Percentiles rank a stretch among this genome's conserved stretches.
Conservation (phyloP, 768 basidiomycete species). For the Pulveroboletus ravenelii region DNA sequence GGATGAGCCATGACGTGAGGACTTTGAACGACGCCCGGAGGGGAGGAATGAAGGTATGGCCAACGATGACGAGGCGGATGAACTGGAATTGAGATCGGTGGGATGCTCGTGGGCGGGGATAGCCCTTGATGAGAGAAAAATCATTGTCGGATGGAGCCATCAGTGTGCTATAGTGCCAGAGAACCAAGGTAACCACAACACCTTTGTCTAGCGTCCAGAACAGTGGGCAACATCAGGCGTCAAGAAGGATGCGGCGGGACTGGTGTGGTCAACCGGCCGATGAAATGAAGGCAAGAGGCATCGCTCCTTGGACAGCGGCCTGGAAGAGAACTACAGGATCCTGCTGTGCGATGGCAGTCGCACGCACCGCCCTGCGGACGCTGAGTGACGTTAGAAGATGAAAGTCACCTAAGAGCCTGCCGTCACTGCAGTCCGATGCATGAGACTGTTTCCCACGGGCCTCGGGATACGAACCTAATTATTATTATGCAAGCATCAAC, state of each 20-base stretch:
- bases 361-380: too few species aligned
- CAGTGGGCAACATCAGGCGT: conserved; percentile 26
- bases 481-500: too few species aligned
- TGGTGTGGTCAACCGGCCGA: not conserved
- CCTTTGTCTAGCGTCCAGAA: conserved; percentile 30
- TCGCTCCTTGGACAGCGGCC: not conserved
- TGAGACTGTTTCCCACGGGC: too few species aligned
- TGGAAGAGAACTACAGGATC: not conserved
- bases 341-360: too few species aligned
- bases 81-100: conserved; percentile 7
- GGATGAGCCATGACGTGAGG: conserved; percentile 24
- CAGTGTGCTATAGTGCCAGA: not conserved
- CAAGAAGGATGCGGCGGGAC: conserved; percentile 5
- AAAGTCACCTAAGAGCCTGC: too few species aligned
- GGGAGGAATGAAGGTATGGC: conserved; percentile 15
- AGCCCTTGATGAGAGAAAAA: conserved; percentile 12
- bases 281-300: not conserved
- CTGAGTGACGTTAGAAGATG: too few species aligned
- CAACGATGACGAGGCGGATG: conserved; percentile 25
- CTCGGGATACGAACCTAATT: too few species aligned
- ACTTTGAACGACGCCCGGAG: conserved; percentile 22
- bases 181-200: conserved; percentile 2
- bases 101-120: conserved; percentile 21
- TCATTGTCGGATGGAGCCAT: not conserved
- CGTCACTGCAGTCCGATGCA: too few species aligned